Base-by-base conservation (phyloP, 306 rosid species). In the Lupinus albus region DNA sequence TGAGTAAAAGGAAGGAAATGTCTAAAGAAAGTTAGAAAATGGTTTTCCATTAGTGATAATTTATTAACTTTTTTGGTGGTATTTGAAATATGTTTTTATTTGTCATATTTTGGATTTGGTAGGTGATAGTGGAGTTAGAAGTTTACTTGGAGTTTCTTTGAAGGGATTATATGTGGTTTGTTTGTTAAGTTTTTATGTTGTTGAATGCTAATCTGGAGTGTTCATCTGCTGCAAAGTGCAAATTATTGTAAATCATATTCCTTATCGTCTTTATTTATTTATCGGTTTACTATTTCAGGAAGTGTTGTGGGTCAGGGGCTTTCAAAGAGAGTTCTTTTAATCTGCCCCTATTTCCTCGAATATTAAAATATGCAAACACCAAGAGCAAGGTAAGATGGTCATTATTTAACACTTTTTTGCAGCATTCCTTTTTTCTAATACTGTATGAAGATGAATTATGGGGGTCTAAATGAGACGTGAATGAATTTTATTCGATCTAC, bases 321-420 rank as follows among this genome's bases (percentile, higher is more conserved):
- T 68, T 79, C 56, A 76, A 68, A 20, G 57, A 71, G 72, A 63
- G 70, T 59, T 71, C 68, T n/a, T 61, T 62, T 70, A 55, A 28
- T 73, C 71, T 80, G 35, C 78, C 60, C 67, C 68, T 59, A 39
- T 54, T 42, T 16, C 17, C 45, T 64, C 39, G 54, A 14, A 76
- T 60, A 46, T 73, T 46, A 47, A 76, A 83, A 56, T 57, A 91
- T 88, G 97, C 96, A 91, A 91, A 85, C 88, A 21, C 89, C 91
- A 16, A 86, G 88, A 82, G 70, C 84, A 70, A 91, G 89, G 97
- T 91, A 83, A 79, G 86, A 53, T 71, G 61, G 61, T 50, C 62
- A 14, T 47, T 74, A 47, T 49, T 72, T 70, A 12, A 46, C 33
- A 20, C 45, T 73, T 67, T 72, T 72, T 8, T 39, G 44, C 25